Evolutionary conservation across 2,329 filamentous ascomycete genomes (phyloP).

Genomic region (Pochonia chlamydosporia): DNA sequence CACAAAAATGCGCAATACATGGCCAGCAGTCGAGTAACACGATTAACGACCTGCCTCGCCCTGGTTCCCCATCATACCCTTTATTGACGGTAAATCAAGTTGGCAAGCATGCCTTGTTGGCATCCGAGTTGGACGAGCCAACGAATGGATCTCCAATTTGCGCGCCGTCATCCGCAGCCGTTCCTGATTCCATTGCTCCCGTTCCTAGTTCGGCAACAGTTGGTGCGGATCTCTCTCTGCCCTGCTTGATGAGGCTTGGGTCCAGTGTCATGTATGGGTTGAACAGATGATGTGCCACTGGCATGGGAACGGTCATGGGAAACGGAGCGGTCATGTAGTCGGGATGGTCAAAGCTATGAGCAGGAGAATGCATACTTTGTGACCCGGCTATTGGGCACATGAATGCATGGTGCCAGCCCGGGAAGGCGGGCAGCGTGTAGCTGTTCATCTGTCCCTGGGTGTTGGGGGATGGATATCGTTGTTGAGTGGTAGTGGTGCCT

Average conservation of each 20-base stretch:
- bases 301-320: neutral
- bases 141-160: neutral
- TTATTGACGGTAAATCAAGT: neutral
- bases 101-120: neutral
- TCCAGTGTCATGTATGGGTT: neutral
- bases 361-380: neutral
- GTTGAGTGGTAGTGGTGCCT: neutral
- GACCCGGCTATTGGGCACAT: neutral
- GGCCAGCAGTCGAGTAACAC: too few species aligned
- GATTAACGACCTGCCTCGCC: too few species aligned
- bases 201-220: too few species aligned
- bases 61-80: neutral
- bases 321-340: neutral
- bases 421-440: neutral
- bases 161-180: neutral
- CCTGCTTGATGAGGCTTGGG: neutral
- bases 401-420: neutral
- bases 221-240: neutral
- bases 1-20: too few species aligned
- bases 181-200: neutral
- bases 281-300: neutral
- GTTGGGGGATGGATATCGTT: neutral
- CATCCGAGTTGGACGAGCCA: neutral
- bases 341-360: slow-evolving; percentile 3
- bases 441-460: neutral